Conservation (phyloP, 1,139 yeast genomes). For the Pichia sp. region DNA sequence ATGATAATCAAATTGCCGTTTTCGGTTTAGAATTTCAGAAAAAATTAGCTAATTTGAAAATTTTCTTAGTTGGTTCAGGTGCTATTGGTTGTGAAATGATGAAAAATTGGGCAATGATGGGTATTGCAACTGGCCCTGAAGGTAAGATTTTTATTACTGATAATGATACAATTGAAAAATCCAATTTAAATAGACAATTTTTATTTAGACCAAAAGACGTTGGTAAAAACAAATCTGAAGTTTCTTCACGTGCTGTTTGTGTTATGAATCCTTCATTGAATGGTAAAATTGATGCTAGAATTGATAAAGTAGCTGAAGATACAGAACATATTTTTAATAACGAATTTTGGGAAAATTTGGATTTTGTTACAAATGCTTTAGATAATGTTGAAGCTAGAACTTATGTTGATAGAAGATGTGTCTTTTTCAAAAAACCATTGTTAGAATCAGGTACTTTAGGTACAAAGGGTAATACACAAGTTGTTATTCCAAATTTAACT, state of each 20-base stretch:
- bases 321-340: slow-evolving; percentile 85
- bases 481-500: slow-evolving; percentile 84
- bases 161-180: slow-evolving; percentile 91
- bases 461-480: slow-evolving; percentile 97
- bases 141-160: slow-evolving; percentile 87
- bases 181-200: slow-evolving; percentile 93
- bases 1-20: slow-evolving; percentile 91
- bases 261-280: slow-evolving; percentile 78
- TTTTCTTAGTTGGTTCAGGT: slow-evolving; percentile 94
- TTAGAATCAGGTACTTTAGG: slow-evolving; percentile 97
- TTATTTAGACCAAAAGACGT: slow-evolving; percentile 92
- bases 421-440: slow-evolving; percentile 83
- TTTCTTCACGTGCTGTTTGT: slow-evolving; percentile 78
- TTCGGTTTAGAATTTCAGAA: slow-evolving; percentile 79
- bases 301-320: slow-evolving; percentile 90
- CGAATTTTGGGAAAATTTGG: slow-evolving; percentile 77
- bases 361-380: slow-evolving; percentile 90
- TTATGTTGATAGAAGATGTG: slow-evolving; percentile 94
- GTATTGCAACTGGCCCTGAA: slow-evolving; percentile 84
- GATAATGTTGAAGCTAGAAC: slow-evolving; percentile 98
- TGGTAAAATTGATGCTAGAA: slow-evolving; percentile 69
- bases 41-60: slow-evolving; percentile 64
- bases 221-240: slow-evolving; percentile 84
- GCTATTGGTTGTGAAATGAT: slow-evolving; percentile 99
- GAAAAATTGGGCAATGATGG: slow-evolving; percentile 97